A percentile compares a stretch with the other conserved stretches of the same genome.
phyloP scores from a whole-genome alignment of 768 basidiomycete genomes.

The Amanita subjunquillea region DNA sequence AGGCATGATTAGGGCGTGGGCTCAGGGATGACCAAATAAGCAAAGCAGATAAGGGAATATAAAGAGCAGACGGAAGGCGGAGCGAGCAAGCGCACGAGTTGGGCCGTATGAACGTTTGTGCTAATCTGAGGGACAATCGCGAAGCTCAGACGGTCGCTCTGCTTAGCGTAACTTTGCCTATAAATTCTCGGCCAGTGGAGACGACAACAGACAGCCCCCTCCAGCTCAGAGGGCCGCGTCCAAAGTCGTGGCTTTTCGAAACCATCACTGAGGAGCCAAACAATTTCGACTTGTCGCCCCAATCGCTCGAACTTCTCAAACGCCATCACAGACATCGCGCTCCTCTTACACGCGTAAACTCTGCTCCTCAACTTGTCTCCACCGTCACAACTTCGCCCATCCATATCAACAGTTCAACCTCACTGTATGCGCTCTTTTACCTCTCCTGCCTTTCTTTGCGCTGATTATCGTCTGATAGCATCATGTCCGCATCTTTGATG shows the following conservation, averaged over 20 bases:
- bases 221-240: constrained; percentile 13
- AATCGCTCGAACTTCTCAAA: constrained; percentile 31
- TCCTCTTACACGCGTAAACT: constrained; percentile 32
- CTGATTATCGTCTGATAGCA: constrained; percentile 16
- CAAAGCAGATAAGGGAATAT: not conserved
- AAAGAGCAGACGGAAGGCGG: not conserved
- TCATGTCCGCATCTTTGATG: constrained; percentile 45
- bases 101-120: constrained; percentile 4
- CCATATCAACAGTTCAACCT: constrained; percentile 32
- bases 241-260: constrained; percentile 28
- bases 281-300: constrained; percentile 15
- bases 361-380: constrained; percentile 53
- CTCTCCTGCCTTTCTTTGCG: constrained; percentile 9
- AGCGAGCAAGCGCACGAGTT: not conserved
- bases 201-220: constrained; percentile 6
- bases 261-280: constrained; percentile 44
- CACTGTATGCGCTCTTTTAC: constrained; percentile 23
- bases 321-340: constrained; percentile 54
- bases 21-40: not conserved
- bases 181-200: constrained; percentile 11
- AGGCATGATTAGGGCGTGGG: not conserved
- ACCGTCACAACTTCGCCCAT: constrained; percentile 54
- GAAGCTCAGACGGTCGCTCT: not conserved
- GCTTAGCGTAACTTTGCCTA: constrained; percentile 10
- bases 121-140: constrained; percentile 3